Percentiles rank a stretch among this genome's conserved stretches.
These are phyloP conservation scores for Boletus subcaerulescens DNA, from an alignment of 768 basidiomycete genomes.

Conservation along the genomic window DNA sequence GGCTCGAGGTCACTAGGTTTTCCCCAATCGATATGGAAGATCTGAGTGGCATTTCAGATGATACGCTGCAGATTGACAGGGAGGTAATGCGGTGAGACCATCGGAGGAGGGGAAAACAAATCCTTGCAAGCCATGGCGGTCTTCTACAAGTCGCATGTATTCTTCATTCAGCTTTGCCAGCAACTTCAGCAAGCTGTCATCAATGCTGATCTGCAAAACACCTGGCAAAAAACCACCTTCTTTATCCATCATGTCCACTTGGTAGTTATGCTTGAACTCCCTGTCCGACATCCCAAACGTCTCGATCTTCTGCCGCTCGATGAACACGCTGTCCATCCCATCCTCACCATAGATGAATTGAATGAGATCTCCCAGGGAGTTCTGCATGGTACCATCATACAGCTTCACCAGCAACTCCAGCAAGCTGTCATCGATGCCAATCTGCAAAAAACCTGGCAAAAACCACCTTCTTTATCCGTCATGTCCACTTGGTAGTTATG, in stretches of 20 bases:
- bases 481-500: constrained; percentile 94
- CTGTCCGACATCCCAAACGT: too few species aligned
- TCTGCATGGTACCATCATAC: too few species aligned
- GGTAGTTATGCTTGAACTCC: too few species aligned
- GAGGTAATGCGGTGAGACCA: constrained; percentile 75
- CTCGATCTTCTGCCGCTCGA: too few species aligned
- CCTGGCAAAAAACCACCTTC: too few species aligned
- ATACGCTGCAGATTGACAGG: constrained; percentile 96
- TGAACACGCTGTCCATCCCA: too few species aligned
- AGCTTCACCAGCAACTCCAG: constrained; percentile 78
- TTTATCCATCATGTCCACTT: too few species aligned
- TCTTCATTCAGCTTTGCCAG: constrained; percentile 85
- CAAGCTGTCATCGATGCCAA: constrained; percentile 84
- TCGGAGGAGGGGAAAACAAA: constrained; percentile 82
- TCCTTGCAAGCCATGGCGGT: constrained; percentile 73
- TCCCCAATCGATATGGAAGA: constrained; percentile 94
- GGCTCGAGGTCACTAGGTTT: constrained; percentile 93
- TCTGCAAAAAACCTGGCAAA: constrained; percentile 73
- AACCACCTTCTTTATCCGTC: constrained; percentile 82
- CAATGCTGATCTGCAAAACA: constrained; percentile 82
- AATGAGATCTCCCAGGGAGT: too few species aligned
- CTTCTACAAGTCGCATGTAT: constrained; percentile 58
- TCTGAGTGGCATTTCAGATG: constrained; percentile 91
- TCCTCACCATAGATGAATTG: too few species aligned
- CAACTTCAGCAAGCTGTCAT: constrained; percentile 77